phyloP scores from a whole-genome alignment of 2,329 filamentous ascomycete genomes.

The Fusarium verticillioides region DNA sequence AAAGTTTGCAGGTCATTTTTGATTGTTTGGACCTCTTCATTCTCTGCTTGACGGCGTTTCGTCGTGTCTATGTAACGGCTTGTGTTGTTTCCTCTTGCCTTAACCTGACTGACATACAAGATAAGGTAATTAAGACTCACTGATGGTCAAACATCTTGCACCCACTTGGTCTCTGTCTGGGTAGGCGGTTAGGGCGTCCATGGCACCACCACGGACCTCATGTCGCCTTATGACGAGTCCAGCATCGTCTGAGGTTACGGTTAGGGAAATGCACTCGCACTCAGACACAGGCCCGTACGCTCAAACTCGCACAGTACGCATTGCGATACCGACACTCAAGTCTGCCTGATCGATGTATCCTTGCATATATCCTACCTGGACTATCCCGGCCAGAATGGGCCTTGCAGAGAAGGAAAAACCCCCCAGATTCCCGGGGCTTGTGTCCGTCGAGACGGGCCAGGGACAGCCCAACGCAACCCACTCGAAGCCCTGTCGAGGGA shows the following conservation, averaged over 20 bases:
- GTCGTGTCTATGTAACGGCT: conserved; percentile 8
- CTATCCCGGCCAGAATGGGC: conserved; percentile 33
- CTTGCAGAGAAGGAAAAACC: conserved; percentile 33
- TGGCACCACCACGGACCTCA: conserved; percentile 43
- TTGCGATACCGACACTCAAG: conserved; percentile 30
- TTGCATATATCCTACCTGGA: conserved; percentile 19
- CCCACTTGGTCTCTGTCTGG: conserved; percentile 23
- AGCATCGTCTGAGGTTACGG: conserved; percentile 43
- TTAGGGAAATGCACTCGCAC: conserved; percentile 25
- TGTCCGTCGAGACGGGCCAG: conserved; percentile 44
- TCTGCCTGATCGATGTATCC: conserved; percentile 43
- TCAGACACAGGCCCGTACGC: conserved; percentile 13
- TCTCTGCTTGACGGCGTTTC: neutral
- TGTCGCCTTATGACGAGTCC: conserved; percentile 39
- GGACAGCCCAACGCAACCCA: conserved; percentile 32
- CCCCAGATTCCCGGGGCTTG: conserved; percentile 47
- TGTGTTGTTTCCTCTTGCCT: conserved; percentile 13
- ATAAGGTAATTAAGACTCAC: conserved; percentile 19
- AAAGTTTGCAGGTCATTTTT: conserved; percentile 27
- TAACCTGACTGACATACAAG: conserved; percentile 22
- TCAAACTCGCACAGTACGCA: conserved; percentile 31
- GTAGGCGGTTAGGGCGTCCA: conserved; percentile 28
- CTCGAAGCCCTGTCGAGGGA: conserved; percentile 41
- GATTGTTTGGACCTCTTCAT: neutral
- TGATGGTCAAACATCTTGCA: conserved; percentile 28